Conservation (phyloP, 2,329 filamentous ascomycete species). For the Colletotrichum acutatum region DNA sequence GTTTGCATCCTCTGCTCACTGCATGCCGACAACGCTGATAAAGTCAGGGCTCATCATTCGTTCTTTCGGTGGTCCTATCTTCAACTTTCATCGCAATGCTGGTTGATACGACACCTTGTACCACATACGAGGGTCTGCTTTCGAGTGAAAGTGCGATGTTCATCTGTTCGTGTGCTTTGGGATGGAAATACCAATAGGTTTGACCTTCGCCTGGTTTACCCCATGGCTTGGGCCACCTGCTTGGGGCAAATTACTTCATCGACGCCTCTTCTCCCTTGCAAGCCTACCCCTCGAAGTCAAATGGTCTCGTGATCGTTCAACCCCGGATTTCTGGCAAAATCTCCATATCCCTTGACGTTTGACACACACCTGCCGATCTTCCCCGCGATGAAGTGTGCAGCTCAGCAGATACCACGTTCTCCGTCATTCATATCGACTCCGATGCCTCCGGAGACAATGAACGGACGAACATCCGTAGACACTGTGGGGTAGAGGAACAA, state of each 20-base stretch:
- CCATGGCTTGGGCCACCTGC: not conserved
- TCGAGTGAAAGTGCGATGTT: not conserved
- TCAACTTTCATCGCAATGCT: not conserved
- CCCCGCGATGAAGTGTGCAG: not conserved
- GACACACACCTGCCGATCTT: not conserved
- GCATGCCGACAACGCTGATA: not conserved
- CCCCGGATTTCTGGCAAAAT: not conserved
- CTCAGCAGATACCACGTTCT: not conserved
- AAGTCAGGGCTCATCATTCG: not conserved
- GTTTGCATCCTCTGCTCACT: not conserved
- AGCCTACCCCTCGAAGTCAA: not conserved
- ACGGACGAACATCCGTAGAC: not conserved
- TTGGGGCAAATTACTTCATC: not conserved
- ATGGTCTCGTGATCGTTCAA: not conserved
- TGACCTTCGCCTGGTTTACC: not conserved
- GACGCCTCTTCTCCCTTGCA: not conserved
- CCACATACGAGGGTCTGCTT: no score
- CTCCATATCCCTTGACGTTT: not conserved
- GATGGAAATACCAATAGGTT: not conserved
- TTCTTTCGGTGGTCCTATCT: not conserved
- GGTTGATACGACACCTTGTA: no score
- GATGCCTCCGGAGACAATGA: not conserved
- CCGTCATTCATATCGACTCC: not conserved
- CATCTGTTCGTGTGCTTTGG: not conserved
- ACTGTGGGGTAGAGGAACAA: constrained; percentile 1